Evolutionary conservation across 1,284 basidiomycete species (phyloP).

Genomic region (Bjerkandera adusta): DNA sequence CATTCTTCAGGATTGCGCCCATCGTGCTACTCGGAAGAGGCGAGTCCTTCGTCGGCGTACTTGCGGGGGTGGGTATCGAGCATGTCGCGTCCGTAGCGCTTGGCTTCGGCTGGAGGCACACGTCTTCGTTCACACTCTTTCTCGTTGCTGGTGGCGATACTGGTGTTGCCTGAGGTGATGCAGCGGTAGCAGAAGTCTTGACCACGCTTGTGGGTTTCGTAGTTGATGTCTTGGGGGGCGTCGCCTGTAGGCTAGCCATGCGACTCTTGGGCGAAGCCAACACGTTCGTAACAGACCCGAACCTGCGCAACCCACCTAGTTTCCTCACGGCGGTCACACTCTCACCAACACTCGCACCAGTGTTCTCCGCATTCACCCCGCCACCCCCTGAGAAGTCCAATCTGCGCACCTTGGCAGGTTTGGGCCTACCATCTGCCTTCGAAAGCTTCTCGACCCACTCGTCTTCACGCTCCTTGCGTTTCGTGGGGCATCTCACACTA

Average conservation of each 20-base stretch:
- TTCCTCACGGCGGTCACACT: background rate
- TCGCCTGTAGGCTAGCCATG: too few relatives aligned
- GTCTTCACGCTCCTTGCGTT: constrained; percentile 33
- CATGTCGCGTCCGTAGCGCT: too few relatives aligned
- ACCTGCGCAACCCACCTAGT: background rate
- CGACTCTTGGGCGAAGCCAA: background rate
- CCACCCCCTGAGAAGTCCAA: background rate
- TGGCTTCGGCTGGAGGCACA: too few relatives aligned
- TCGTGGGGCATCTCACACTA: constrained; percentile 32
- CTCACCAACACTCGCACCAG: constrained; percentile 1
- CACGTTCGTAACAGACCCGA: constrained; percentile 27
- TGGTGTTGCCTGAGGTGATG: background rate
- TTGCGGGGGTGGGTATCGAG: too few relatives aligned
- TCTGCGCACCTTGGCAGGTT: constrained; percentile 1
- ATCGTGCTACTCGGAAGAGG: too few relatives aligned
- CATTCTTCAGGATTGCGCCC: constrained; percentile 20
- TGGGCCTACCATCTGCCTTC: constrained; percentile 19
- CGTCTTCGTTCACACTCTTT: too few relatives aligned
- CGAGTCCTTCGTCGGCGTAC: constrained; percentile 4
- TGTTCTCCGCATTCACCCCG: background rate
- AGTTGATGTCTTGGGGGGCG: too few relatives aligned
- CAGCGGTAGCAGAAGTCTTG: background rate
- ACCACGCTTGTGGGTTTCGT: too few relatives aligned
- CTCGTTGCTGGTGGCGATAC: background rate
- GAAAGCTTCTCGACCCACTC: constrained; percentile 36